phyloP scores from a whole-genome alignment of 306 rosid genomes.

The Fagus crenata region DNA sequence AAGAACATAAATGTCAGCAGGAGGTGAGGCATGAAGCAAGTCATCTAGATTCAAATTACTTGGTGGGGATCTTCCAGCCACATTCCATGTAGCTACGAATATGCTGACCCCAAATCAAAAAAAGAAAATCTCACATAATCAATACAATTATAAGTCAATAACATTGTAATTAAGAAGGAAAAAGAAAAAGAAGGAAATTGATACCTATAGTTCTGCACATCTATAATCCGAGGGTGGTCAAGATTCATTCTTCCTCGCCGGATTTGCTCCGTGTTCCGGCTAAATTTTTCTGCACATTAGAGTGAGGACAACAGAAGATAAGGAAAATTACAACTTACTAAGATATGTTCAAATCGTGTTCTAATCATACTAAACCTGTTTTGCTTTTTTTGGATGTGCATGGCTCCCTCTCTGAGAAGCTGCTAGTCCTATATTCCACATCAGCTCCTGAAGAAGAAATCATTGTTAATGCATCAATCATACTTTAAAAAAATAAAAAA shows the following conservation, averaged over 20 bases:
- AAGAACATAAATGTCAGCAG: slow-evolving; percentile 97
- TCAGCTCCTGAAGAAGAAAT: slow-evolving; percentile 65
- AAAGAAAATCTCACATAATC: slow-evolving; percentile 27
- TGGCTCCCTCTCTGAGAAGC: slow-evolving; percentile 97
- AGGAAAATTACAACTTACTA: not conserved
- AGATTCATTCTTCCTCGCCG: slow-evolving; percentile 90
- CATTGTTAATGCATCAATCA: slow-evolving; percentile 28
- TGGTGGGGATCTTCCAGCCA: slow-evolving; percentile 97
- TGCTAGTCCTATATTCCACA: slow-evolving; percentile 77
- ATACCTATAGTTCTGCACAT: slow-evolving; percentile 93
- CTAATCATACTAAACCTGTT: slow-evolving; percentile 57
- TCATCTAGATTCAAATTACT: slow-evolving; percentile 80
- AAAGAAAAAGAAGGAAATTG: slow-evolving; percentile 3
- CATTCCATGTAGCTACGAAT: slow-evolving; percentile 98
- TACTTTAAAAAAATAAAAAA: not conserved
- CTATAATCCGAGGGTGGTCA: slow-evolving; percentile 92
- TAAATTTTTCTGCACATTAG: slow-evolving; percentile 73
- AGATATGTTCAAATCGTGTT: slow-evolving; percentile 8
- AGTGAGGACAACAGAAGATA: slow-evolving; percentile 16
- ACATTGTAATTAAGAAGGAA: slow-evolving; percentile 17
- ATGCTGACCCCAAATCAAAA: slow-evolving; percentile 49
- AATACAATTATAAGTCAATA: slow-evolving; percentile 17
- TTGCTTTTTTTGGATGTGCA: slow-evolving; percentile 91
- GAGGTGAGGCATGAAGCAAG: slow-evolving; percentile 94
- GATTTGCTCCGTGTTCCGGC: slow-evolving; percentile 64